A percentile compares a stretch with the other conserved stretches of the same genome.
Evolutionary conservation across 2,329 filamentous ascomycete genomes (phyloP).

Genomic region (Corinectria fuckeliana): DNA sequence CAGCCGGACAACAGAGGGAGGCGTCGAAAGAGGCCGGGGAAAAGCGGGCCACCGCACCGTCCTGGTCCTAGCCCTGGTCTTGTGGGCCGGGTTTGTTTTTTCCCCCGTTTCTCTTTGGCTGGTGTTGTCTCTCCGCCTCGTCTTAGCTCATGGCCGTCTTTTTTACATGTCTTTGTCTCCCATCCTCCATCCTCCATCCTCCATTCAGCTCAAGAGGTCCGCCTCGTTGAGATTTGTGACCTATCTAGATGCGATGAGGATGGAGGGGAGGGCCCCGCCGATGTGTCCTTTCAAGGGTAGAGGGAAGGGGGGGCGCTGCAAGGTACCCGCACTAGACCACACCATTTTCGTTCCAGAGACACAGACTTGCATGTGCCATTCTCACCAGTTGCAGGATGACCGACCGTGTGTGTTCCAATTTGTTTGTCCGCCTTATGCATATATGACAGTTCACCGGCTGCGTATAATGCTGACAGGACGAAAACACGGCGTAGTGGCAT

Average conservation of each 20-base stretch:
- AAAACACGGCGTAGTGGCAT: not conserved
- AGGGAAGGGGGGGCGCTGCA: slow-evolving; percentile 24
- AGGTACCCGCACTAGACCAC: slow-evolving; percentile 35
- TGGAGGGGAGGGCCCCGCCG: not conserved
- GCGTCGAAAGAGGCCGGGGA: not conserved
- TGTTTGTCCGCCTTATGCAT: not conserved
- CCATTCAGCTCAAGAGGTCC: slow-evolving; percentile 1
- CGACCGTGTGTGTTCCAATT: not conserved
- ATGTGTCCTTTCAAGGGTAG: not conserved
- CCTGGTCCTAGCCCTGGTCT: not conserved
- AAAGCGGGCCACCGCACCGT: not conserved
- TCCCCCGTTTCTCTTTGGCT: not conserved
- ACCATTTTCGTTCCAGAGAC: slow-evolving; percentile 6
- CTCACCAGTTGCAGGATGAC: not conserved
- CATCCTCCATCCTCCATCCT: not conserved
- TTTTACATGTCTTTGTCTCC: slow-evolving; percentile 2
- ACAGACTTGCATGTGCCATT: not conserved
- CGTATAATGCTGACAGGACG: slow-evolving; percentile 8
- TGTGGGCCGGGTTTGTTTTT: not conserved
- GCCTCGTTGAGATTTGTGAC: not conserved
- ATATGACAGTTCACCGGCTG: not conserved
- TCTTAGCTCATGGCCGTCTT: not conserved
- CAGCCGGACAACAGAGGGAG: not conserved
- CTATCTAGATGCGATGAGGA: slow-evolving; percentile 9
- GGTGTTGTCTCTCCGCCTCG: not conserved